These are phyloP conservation scores for Sphagnurus paluster DNA, from an alignment of 1,284 basidiomycete genomes.

Conservation along the genomic window DNA sequence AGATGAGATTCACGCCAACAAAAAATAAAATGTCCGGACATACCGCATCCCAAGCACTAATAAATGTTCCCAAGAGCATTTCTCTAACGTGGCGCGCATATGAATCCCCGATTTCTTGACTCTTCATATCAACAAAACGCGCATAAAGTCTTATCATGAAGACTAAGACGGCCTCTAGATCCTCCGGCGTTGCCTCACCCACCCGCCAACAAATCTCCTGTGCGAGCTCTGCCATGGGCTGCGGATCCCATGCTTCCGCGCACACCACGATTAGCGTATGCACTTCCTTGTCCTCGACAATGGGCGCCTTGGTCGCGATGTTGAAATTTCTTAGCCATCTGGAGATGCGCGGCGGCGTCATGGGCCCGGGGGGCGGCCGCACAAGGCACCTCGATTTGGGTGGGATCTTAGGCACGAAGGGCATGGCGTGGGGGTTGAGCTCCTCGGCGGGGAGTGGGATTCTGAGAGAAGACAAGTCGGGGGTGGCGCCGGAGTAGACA, in stretches of 20 bases:
- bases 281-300: conserved; percentile 7
- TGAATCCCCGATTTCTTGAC: conserved; percentile 10
- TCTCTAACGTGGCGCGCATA: conserved; percentile 20
- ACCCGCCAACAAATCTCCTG: conserved; percentile 19
- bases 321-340: conserved; percentile 18
- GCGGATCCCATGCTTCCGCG: conserved; percentile 13
- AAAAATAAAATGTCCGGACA: conserved; percentile 2
- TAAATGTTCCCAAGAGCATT: conserved; percentile 16
- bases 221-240: conserved; percentile 18
- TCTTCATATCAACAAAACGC: conserved; percentile 14
- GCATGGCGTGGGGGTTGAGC: conserved; percentile 16
- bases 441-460: conserved; percentile 8
- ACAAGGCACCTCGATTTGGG: conserved; percentile 14
- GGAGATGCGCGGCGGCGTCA: conserved; percentile 8
- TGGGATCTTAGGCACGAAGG: conserved; percentile 15
- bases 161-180: conserved; percentile 7
- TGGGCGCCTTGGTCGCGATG: conserved; percentile 6
- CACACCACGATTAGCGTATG: conserved; percentile 15
- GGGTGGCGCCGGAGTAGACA: background rate
- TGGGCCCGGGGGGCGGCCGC: conserved; percentile 8
- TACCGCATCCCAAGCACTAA: conserved; percentile 22
- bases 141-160: conserved; percentile 13
- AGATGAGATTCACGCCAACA: background rate
- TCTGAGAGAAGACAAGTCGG: conserved; percentile 1
- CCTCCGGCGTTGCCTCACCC: conserved; percentile 11